Percentiles rank a stretch among this genome's conserved stretches.
phyloP scores from a whole-genome alignment of 2,329 filamentous ascomycete species.

The Penicillium sp. region DNA sequence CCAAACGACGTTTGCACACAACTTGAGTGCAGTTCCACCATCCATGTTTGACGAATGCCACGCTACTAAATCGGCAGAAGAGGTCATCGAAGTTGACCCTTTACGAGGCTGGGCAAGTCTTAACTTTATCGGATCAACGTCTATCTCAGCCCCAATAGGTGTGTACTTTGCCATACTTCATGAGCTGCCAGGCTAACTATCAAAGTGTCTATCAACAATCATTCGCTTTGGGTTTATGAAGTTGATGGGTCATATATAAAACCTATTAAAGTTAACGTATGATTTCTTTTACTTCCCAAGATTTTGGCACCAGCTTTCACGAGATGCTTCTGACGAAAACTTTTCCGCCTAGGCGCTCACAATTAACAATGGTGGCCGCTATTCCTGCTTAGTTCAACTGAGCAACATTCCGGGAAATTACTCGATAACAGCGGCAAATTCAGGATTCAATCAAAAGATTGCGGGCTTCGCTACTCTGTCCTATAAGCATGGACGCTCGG shows the following conservation, averaged over 20 bases:
- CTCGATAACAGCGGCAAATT: constrained; percentile 18
- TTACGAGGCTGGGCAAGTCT: not conserved
- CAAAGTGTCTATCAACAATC: not conserved
- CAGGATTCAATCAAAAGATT: constrained; percentile 53
- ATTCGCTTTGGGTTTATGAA: not conserved
- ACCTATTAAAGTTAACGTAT: not conserved
- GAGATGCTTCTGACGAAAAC: not conserved
- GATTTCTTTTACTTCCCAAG: not conserved
- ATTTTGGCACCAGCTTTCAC: not conserved
- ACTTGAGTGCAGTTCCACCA: not conserved
- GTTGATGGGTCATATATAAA: not conserved
- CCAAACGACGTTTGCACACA: not conserved
- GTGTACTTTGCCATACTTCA: not conserved
- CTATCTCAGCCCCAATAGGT: not conserved
- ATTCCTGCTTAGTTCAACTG: constrained; percentile 36
- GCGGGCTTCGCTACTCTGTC: constrained; percentile 51
- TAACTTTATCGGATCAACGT: not conserved
- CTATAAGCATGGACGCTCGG: constrained; percentile 37
- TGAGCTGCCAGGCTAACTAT: not conserved
- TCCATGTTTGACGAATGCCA: not conserved
- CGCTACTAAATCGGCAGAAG: not conserved
- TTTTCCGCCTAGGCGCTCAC: not conserved
- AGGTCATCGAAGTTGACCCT: not conserved
- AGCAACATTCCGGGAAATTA: constrained; percentile 7
- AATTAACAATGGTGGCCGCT: constrained; percentile 5